Percentiles rank a stretch among this genome's conserved stretches.
Conservation (phyloP, 2,329 filamentous ascomycete species). For the Rasamsonia emersonii region DNA sequence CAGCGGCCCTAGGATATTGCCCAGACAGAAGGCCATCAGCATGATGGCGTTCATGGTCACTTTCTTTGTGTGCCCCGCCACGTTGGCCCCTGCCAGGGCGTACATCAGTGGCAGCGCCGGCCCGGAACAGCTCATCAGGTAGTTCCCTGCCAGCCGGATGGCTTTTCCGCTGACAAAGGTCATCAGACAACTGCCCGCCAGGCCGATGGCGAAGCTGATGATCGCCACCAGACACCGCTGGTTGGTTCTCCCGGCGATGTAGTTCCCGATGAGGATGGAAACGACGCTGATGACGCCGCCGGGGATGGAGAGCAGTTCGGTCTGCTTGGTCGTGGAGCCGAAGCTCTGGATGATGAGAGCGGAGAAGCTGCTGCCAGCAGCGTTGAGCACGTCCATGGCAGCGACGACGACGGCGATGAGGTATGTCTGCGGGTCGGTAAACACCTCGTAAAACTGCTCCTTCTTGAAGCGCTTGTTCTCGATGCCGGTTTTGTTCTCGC, state of each 20-base stretch:
- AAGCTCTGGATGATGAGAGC: conserved; percentile 34
- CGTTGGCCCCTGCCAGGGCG: conserved; percentile 35
- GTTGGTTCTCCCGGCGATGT: conserved; percentile 29
- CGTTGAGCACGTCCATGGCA: conserved; percentile 32
- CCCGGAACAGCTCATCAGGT: conserved; percentile 33
- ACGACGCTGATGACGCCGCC: conserved; percentile 33
- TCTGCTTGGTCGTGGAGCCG: conserved; percentile 35
- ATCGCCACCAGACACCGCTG: conserved; percentile 33
- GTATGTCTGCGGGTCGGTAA: conserved; percentile 38
- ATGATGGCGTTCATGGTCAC: conserved; percentile 41
- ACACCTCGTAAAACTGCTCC: conserved; percentile 38
- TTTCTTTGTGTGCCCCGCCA: conserved; percentile 44
- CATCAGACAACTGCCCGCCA: conserved; percentile 37
- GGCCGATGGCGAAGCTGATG: conserved; percentile 30
- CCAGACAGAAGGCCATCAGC: conserved; percentile 34
- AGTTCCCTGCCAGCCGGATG: conserved; percentile 32
- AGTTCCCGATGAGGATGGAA: conserved; percentile 28
- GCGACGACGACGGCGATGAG: conserved; percentile 28
- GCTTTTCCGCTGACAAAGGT: conserved; percentile 26
- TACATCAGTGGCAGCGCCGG: conserved; percentile 32
- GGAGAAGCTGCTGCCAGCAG: conserved; percentile 35
- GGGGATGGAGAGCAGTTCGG: conserved; percentile 36
- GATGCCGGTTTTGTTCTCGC: conserved; percentile 42
- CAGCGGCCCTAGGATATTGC: conserved; percentile 38
- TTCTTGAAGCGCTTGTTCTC: conserved; percentile 44